Evolutionary conservation across 192 early-diverging fungal species (phyloP), one percentile per base, ranked within the genome.

Genomic region (Coemansia sp.): DNA sequence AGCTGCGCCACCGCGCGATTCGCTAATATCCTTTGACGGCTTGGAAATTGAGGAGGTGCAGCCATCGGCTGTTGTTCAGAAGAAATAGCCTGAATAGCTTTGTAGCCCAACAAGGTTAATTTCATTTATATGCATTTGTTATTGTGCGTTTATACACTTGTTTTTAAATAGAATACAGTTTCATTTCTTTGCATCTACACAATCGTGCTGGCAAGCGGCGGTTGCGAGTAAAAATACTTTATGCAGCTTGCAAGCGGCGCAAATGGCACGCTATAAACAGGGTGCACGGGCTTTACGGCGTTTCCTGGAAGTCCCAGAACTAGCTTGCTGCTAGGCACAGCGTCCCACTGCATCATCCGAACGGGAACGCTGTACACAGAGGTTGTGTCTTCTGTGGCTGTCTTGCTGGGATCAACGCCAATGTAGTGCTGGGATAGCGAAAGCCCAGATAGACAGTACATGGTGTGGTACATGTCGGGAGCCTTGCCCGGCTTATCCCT

Each of bases 401-500:
- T 15, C 27, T 47, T 38, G 8, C 37, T 33, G 23, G 62, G 54
- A 8, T 72, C 63, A 2, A 72, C 71, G 13, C 64, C 71, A 7
- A 87, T 78, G 17, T 84, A 72, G 58, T 97, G 83, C 54, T 97
- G 96, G 5, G 88, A 74, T 17, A 84, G 57, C 5, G 94, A 92
- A 19, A 99, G 67, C 0, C 96, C 96, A 41, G 80, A 79, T 29
- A 99, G 77, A 20, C 84, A 83, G 60, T 99, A 99, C 53, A 92
- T 94, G 28, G 93, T 93, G 57, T 99, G 96, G 68, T 99, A 99
- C 36, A 84, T 85, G 57, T 98, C 96, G 0, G 87, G 80, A 52
- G 75, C 87, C 87, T 88, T 90, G 58, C 78, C 83, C 2, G 96
- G 96, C 61, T 96, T 99, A 65, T 99, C 96, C 29, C 83, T 79